Conservation (phyloP, 352 stramenopile genomes). For the Globisporangium orthogonon region DNA sequence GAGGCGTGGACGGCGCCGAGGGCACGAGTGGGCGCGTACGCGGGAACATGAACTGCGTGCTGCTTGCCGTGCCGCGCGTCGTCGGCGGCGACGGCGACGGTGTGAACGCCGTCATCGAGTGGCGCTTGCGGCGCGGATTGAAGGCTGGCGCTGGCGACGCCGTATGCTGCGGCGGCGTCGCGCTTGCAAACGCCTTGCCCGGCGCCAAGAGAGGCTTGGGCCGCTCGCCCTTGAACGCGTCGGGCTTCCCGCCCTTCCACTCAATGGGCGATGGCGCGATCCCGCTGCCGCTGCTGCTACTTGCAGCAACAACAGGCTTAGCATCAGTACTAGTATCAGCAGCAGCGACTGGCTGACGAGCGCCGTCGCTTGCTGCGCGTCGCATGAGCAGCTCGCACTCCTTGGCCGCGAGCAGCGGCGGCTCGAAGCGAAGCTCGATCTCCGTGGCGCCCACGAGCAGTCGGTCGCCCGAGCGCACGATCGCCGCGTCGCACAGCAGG, state of each 20-base stretch:
- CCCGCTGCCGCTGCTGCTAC: background rate
- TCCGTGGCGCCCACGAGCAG: constrained; percentile 50
- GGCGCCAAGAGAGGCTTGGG: constrained; percentile 19
- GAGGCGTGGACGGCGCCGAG: constrained; percentile 16
- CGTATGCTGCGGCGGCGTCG: constrained; percentile 41
- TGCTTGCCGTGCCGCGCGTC: constrained; percentile 7
- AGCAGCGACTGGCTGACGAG: background rate
- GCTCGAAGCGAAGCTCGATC: constrained; percentile 33
- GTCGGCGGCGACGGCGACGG: constrained; percentile 14
- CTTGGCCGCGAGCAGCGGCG: background rate
- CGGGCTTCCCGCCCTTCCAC: background rate
- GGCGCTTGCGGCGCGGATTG: constrained; percentile 40
- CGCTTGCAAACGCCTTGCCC: constrained; percentile 4
- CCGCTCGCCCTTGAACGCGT: constrained; percentile 2
- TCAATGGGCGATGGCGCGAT: constrained; percentile 11
- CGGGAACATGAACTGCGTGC: constrained; percentile 14
- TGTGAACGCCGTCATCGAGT: constrained; percentile 35
- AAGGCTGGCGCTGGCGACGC: constrained; percentile 40
- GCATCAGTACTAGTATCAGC: background rate
- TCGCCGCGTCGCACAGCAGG: constrained; percentile 39
- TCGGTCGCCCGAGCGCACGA: constrained; percentile 52
- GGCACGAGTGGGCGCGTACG: constrained; percentile 19
- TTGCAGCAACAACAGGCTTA: too few relatives aligned
- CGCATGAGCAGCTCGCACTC: background rate
- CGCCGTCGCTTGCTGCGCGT: background rate